Evolutionary conservation across 306 rosid genomes (phyloP).

Genomic region (Morella rubra): DNA sequence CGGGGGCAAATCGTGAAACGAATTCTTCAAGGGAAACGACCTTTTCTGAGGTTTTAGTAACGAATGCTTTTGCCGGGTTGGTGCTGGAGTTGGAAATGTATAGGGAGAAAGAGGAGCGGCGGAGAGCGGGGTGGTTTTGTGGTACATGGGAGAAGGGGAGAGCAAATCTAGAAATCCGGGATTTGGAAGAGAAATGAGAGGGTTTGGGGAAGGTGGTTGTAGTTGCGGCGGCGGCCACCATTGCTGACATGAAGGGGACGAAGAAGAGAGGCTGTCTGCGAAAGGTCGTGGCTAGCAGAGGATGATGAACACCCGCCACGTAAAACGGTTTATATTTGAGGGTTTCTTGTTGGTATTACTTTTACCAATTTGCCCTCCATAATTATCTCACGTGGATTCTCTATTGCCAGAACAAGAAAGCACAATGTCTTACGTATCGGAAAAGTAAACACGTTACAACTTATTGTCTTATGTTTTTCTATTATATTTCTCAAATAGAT

Average conservation of each 20-base stretch:
- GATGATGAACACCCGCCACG: background rate
- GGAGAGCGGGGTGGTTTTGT: constrained; percentile 20
- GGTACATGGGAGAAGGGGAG: constrained; percentile 31
- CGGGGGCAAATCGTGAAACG: constrained; percentile 47
- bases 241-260: constrained; percentile 10
- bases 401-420: too few relatives aligned
- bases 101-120: constrained; percentile 9
- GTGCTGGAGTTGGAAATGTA: constrained; percentile 37
- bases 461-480: too few relatives aligned
- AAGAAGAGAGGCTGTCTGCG: background rate
- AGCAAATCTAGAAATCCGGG: constrained; percentile 20
- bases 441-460: too few relatives aligned
- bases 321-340: background rate
- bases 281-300: background rate
- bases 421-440: too few relatives aligned
- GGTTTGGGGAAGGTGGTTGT: constrained; percentile 31
- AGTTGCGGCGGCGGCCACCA: constrained; percentile 43
- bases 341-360: too few relatives aligned
- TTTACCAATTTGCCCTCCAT: too few relatives aligned
- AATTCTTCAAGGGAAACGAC: constrained; percentile 3
- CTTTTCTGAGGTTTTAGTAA: background rate
- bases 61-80: constrained; percentile 18
- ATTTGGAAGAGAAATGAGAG: constrained; percentile 6
- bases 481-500: too few relatives aligned
- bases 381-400: too few relatives aligned